phyloP scores from a whole-genome alignment of 2,329 filamentous ascomycete genomes.

The Beauveria bassiana region DNA sequence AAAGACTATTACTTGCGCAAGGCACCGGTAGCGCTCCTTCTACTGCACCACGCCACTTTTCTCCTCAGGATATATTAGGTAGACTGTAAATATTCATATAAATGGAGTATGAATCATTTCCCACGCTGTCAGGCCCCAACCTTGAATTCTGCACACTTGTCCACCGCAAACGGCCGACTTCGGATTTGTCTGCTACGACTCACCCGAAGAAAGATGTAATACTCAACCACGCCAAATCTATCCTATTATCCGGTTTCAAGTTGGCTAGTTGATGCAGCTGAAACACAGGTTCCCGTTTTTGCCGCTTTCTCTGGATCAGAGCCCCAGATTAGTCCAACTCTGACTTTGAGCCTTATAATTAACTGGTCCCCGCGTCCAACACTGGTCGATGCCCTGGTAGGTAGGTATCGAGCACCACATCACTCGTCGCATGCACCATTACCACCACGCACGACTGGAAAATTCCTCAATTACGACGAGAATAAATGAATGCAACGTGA shows the following conservation, averaged over 20 bases:
- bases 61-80: too few relatives aligned
- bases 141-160: background rate
- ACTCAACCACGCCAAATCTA: background rate
- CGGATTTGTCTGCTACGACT: background rate
- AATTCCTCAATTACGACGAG: background rate
- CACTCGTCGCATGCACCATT: background rate
- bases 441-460: too few relatives aligned
- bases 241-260: background rate
- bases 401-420: background rate
- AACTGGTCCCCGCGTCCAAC: too few relatives aligned
- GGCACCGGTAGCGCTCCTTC: too few relatives aligned
- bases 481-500: background rate
- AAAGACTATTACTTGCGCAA: too few relatives aligned
- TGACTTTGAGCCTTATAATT: background rate
- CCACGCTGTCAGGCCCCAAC: background rate
- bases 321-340: background rate
- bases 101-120: too few relatives aligned
- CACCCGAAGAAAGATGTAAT: too few relatives aligned
- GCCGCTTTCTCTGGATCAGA: background rate
- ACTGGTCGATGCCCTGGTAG: background rate
- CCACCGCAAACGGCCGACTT: constrained; percentile 9
- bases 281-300: background rate
- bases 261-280: background rate
- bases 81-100: too few relatives aligned
- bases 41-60: too few relatives aligned